Base-by-base conservation (phyloP, 257 asterid genomes). In the Solanum pimpinellifolium region DNA sequence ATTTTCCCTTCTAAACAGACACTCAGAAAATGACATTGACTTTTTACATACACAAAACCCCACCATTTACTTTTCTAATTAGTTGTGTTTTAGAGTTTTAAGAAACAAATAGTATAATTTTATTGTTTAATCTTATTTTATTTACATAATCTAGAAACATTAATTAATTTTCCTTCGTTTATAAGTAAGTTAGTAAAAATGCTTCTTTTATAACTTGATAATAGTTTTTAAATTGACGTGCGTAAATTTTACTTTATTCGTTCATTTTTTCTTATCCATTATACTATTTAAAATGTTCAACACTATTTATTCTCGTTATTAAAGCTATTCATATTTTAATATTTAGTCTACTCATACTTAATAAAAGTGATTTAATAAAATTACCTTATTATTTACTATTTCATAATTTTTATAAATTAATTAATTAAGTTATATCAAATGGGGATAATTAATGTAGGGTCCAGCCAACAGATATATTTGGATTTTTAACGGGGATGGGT, bases 1-100 rank as follows among this genome's bases (percentile, higher is more conserved):
- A 46, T 13, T 85, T 87, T 59, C 23, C 85, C 83, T 65, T 66
- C 69, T 86, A 13, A 52, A 46, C 65, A 88, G 39, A 70, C 78
- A 49, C 86, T 62, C 56, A 87, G 90, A 89, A 90, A 78, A 88
- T 89, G 89, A 89, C 90, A 90, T 95, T 95, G 98, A 94, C 98
- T 93, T 95, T 95, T 90, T 87, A 89, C 89, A 87, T 66, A 47
- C 84, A 91, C 88, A 74, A 7, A 52, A 20, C 68, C 85, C 85
- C 69, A 81, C 84, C 68, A 56, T 56, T 20, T 56, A 20, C 25
- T 56, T 56, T 56, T 56, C 65, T 20, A 56, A 56, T 56, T 18
- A 56, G 65, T 56, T 56, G 25, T 20, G 11, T 52, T 52, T 7
- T 52, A 52, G n/a, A 18, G 10, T 18, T 52, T 52, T 52, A 52